These are phyloP conservation scores for Mucor mucedo DNA, from an alignment of 371 early-diverging fungal species.

Conservation along the genomic window DNA sequence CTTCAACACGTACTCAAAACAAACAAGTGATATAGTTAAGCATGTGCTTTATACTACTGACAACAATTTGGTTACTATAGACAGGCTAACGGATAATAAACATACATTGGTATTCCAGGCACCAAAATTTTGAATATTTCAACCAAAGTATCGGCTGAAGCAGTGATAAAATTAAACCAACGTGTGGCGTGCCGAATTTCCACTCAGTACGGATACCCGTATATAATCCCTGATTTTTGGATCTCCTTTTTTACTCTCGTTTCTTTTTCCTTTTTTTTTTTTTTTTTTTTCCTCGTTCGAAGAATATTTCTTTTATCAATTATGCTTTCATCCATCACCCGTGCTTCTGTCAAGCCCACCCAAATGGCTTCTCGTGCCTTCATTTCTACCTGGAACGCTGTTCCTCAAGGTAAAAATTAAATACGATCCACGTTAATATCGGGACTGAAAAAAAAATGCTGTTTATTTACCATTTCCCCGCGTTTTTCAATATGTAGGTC, in stretches of 20 bases:
- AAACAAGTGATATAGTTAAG: no score
- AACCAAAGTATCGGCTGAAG: no score
- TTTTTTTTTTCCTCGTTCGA: not conserved
- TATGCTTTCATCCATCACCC: slow-evolving; percentile 57
- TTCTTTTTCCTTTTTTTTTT: slow-evolving; percentile 21
- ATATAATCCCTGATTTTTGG: slow-evolving; percentile 6
- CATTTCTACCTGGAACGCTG: slow-evolving; percentile 76
- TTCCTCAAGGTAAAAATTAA: slow-evolving; percentile 68
- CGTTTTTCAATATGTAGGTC: slow-evolving; percentile 58
- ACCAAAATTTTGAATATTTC: no score
- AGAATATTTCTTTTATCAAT: not conserved
- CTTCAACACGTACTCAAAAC: no score
- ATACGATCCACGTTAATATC: not conserved
- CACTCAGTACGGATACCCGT: no score
- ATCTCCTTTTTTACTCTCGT: slow-evolving; percentile 2
- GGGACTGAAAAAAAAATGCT: slow-evolving; percentile 8
- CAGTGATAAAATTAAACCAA: no score
- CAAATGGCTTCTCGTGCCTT: slow-evolving; percentile 59
- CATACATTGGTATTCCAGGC: no score
- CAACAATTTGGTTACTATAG: no score
- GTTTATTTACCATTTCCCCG: slow-evolving; percentile 13
- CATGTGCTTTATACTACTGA: no score
- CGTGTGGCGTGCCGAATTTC: no score
- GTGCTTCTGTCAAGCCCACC: slow-evolving; percentile 46
- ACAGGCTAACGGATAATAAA: no score